Evolutionary conservation across 2,329 filamentous ascomycete genomes (phyloP), one percentile per base, ranked within the genome.

Genomic region (Lachnellula willkommii): DNA sequence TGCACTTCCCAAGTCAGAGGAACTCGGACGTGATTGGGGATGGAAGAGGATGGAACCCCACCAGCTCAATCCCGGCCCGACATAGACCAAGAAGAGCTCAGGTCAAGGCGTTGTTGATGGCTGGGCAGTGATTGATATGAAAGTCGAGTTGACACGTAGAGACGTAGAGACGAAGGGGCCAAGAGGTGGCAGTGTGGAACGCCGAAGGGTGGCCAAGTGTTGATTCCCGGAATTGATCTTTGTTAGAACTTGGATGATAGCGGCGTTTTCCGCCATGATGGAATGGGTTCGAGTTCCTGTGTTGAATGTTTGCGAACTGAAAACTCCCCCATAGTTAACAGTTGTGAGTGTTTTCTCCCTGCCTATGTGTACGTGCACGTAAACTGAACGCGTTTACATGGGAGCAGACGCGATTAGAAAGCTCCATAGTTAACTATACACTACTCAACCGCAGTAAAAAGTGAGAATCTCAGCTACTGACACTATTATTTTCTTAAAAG

Each of bases 41-140:
- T 9, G 65, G 65, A 17, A 64, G 53, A 35, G 63, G 63, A 51
- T 67, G 62, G 8, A 67, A 36, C 64, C 65, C 65, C 63, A 68
- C 64, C 64, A 66, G 1, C 2, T 8, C 26, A 28, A 28, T 8
- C 26, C 26, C 4, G 7, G 26, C 63, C 63, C 5, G 64, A 24
- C 14, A 65, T 26, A 53, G 52, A 2, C 62, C 62, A 42, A 60
- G 14, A 24, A 60, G 52, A 26, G 64, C 59, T 58, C 67, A 67
- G 9, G 53, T 60, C 40, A 65, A 47, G 36, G 65, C 65, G 37
- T 66, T 68, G n/a, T 28, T 7, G 7, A 8, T 28, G 26, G 26
- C 26, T 28, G 26, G 26, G 58, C 60, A 2, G 64, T 65, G 14
- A 67, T 47, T 9, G 60, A 64, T 42, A 68, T 24, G 28, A 67